Conservation (phyloP, 441 rosid genomes). For the Erodium trifolium region DNA sequence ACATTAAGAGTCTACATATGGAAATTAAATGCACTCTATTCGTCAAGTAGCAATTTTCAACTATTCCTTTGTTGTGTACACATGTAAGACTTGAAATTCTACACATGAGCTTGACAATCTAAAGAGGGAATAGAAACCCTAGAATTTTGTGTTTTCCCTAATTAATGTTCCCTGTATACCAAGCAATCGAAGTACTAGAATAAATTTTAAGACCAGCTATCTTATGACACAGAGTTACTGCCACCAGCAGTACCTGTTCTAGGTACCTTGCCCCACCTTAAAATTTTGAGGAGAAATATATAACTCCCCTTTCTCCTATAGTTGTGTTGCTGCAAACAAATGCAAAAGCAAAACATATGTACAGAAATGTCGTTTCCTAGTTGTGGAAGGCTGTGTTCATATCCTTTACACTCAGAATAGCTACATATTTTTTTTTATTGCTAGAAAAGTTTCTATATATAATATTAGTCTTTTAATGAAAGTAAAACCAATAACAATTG, state of each 20-base stretch:
- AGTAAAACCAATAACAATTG: background rate
- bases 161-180: slow-evolving; percentile 12
- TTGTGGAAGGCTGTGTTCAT: slow-evolving; percentile 3
- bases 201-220: background rate
- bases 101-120: slow-evolving; percentile 4
- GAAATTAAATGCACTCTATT: slow-evolving; percentile 1
- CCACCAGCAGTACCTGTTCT: background rate
- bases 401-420: slow-evolving; percentile 2
- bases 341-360: background rate
- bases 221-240: background rate
- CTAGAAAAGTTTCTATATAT: too few species aligned
- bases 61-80: background rate
- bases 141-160: background rate
- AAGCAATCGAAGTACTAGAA: slow-evolving; percentile 5
- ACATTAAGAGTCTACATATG: background rate
- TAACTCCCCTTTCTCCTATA: background rate
- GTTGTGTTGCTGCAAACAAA: background rate
- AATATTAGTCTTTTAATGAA: background rate
- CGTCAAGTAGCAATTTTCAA: background rate
- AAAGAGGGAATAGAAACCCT: background rate
- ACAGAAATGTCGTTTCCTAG: background rate
- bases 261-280: slow-evolving; percentile 2
- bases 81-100: slow-evolving; percentile 6
- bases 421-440: background rate
- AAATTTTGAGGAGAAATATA: background rate